Base-by-base conservation (phyloP, 2,329 filamentous ascomycete species). In the Claviceps fusiformis region DNA sequence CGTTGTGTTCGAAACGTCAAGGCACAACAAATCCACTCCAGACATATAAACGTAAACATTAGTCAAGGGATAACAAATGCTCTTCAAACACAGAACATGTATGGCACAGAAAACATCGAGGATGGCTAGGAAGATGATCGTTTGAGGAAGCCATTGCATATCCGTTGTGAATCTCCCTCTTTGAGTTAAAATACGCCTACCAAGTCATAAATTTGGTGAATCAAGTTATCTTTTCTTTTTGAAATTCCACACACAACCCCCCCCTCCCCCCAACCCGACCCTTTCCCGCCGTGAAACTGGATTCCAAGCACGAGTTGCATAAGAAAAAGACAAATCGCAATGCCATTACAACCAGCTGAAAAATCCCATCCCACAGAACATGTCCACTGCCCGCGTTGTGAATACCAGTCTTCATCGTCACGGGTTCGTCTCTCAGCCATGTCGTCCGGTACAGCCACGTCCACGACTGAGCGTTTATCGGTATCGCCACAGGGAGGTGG, bases 401-500 rank as follows among this genome's bases (percentile, higher is more conserved):
- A 33, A 44, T 44, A n/a, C 37, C 39, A 24, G 48, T 27, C 10
- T 10, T 27, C 33, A 8, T 41, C 15, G 35, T 19, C n/a, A 50
- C 50, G 13, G 50, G 13, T 29, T 17, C 37, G 5, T 44, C 37
- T 24, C n/a, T 35, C 50, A 17, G 46, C 53, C 50, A 52, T 41
- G 31, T 27, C 41, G 24, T 27, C 29, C 45, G 15, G 19, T 35
- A 31, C 31, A 33, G 43, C 54, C 31, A 24, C 15, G 27, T 41
- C 24, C 10, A 19, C 35, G 55, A 59, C 61, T 57, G 62, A 43
- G 48, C 61, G 64, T 60, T 78, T 88, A 95, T 79, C 91, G 85
- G 88, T 96, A 96, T 77, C 91, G 85, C 91, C 92, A 96, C 75
- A 95, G 89, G 70, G 88, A 95, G 74, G 95, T 86, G 76, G 92